phyloP scores from a whole-genome alignment of 768 basidiomycete species.

The Leccinum incarnatum region DNA sequence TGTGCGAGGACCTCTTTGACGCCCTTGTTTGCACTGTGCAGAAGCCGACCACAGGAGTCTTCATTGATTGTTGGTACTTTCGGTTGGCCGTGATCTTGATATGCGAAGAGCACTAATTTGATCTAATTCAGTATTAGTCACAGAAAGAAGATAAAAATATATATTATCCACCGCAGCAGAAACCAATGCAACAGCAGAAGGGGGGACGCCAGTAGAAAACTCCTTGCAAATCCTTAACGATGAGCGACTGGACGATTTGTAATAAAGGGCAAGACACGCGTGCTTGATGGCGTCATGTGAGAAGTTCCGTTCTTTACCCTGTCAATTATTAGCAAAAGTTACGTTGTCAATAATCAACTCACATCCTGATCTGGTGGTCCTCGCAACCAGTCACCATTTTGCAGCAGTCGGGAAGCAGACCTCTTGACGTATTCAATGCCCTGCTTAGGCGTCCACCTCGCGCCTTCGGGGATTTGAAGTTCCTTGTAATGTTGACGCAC shows the following conservation, averaged over 20 bases:
- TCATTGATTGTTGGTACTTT: neutral
- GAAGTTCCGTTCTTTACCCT: no score
- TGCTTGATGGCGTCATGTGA: no score
- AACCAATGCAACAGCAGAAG: neutral
- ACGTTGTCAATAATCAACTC: neutral
- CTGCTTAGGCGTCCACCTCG: neutral
- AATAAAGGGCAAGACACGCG: neutral
- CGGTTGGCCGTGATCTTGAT: neutral
- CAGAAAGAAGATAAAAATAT: neutral
- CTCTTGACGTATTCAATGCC: neutral
- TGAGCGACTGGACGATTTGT: neutral
- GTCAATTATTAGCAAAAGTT: no score
- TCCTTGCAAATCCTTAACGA: neutral
- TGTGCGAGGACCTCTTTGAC: no score
- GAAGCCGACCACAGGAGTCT: neutral
- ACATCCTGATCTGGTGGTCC: neutral
- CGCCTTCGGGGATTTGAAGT: neutral
- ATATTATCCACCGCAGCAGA: neutral
- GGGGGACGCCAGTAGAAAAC: neutral
- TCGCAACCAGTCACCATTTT: neutral
- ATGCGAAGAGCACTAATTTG: neutral
- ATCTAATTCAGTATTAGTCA: neutral
- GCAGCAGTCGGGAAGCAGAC: neutral
- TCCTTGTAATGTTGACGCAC: neutral
- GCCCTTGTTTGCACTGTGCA: no score